A percentile compares a stretch with the other conserved stretches of the same genome.
These are phyloP conservation scores for Monilinia polystroma DNA, from an alignment of 2,329 filamentous ascomycete species.

Conservation along the genomic window DNA sequence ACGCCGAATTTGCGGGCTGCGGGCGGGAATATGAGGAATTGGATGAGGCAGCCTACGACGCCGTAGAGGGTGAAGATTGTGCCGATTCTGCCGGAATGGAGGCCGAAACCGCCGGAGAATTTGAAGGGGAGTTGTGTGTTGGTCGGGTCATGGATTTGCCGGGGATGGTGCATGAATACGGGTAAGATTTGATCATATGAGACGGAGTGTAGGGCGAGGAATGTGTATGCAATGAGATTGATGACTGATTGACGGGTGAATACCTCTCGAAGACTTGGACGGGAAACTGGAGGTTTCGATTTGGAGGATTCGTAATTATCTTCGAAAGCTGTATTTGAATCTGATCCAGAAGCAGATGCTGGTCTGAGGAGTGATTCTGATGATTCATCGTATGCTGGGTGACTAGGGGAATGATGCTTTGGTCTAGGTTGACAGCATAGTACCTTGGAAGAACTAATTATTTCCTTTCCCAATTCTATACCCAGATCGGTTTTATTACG, in stretches of 20 bases:
- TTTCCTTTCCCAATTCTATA: constrained; percentile 65
- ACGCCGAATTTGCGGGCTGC: constrained; percentile 73
- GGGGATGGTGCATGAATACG: constrained; percentile 80
- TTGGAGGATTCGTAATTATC: constrained; percentile 34
- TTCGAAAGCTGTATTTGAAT: constrained; percentile 31
- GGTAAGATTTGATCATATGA: constrained; percentile 86
- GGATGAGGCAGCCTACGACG: constrained; percentile 73
- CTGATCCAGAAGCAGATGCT: constrained; percentile 36
- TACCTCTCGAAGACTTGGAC: constrained; percentile 57
- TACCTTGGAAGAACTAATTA: constrained; percentile 47
- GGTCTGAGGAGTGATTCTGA: constrained; percentile 54
- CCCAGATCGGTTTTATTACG: constrained; percentile 72
- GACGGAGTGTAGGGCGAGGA: constrained; percentile 78
- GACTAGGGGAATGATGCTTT: constrained; percentile 35
- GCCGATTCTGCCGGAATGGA: constrained; percentile 72
- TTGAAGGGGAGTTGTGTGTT: constrained; percentile 70
- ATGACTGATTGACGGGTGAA: constrained; percentile 72
- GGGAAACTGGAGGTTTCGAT: constrained; percentile 37
- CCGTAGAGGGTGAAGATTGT: constrained; percentile 83
- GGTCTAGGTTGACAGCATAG: constrained; percentile 24
- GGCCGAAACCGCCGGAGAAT: constrained; percentile 79
- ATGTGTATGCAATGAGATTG: constrained; percentile 74
- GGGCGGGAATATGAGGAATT: constrained; percentile 84
- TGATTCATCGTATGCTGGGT: constrained; percentile 55
- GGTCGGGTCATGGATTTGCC: constrained; percentile 51